Evolutionary conservation across 2,329 filamentous ascomycete species (phyloP).

Genomic region (Stemphylium beticola): DNA sequence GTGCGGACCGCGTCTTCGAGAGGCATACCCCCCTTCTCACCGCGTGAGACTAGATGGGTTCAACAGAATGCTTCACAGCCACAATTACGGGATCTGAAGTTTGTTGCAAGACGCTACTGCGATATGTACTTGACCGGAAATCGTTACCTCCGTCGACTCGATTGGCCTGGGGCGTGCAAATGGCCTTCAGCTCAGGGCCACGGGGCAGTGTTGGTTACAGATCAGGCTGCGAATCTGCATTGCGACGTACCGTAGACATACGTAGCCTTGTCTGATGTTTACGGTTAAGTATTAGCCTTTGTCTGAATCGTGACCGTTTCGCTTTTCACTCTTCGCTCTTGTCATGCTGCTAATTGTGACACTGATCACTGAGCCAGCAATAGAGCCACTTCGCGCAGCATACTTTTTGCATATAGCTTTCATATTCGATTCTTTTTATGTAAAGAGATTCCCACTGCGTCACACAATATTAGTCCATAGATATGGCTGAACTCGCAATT

Average conservation of each 20-base stretch:
- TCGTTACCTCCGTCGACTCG: too few species aligned
- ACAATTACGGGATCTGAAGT: background rate
- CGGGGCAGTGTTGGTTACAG: slow-evolving; percentile 35
- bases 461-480: background rate
- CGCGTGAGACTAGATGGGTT: slow-evolving; percentile 1
- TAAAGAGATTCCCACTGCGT: too few species aligned
- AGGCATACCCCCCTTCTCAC: slow-evolving; percentile 1
- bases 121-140: too few species aligned
- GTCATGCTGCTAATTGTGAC: too few species aligned
- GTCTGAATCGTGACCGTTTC: slow-evolving; percentile 4
- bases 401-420: background rate
- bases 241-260: background rate
- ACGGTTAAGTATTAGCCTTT: too few species aligned
- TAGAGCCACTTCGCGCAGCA: too few species aligned
- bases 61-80: slow-evolving; percentile 3
- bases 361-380: too few species aligned
- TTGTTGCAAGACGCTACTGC: background rate
- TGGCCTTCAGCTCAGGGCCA: slow-evolving; percentile 19
- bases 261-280: slow-evolving; percentile 19
- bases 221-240: slow-evolving; percentile 23
- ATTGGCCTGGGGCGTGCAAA: slow-evolving; percentile 28
- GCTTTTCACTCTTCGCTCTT: background rate
- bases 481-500: slow-evolving; percentile 34
- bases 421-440: background rate
- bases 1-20: slow-evolving; percentile 7